Evolutionary conservation across 1,284 basidiomycete genomes (phyloP).

Genomic region (Porodaedalea pini): DNA sequence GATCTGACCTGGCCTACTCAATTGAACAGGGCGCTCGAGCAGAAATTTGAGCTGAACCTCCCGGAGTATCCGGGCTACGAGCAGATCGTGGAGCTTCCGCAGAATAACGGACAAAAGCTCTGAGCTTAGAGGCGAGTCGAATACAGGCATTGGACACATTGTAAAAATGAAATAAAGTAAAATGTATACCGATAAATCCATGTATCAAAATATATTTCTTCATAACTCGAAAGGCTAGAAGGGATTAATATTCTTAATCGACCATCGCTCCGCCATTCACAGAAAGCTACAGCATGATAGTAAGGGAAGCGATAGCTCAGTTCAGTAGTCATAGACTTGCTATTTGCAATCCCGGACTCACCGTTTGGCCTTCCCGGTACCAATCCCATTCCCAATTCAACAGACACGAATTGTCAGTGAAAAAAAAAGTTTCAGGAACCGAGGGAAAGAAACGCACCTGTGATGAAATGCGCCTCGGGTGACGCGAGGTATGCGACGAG

Average conservation of each 20-base stretch:
- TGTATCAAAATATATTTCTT: too few species aligned
- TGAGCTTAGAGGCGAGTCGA: too few species aligned
- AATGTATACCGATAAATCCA: not conserved
- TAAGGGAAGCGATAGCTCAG: too few species aligned
- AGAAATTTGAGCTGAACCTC: slow-evolving; percentile 74
- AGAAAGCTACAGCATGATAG: not conserved
- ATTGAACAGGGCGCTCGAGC: slow-evolving; percentile 50
- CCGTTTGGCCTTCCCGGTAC: slow-evolving; percentile 9
- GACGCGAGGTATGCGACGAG: slow-evolving; percentile 24
- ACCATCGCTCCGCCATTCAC: not conserved
- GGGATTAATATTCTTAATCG: too few species aligned
- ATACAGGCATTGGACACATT: too few species aligned
- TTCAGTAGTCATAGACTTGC: too few species aligned
- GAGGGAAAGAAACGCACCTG: slow-evolving; percentile 17
- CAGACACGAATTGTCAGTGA: not conserved
- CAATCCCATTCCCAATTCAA: not conserved
- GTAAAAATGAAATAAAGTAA: not conserved
- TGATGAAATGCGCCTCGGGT: slow-evolving; percentile 24
- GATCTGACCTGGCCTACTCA: not conserved
- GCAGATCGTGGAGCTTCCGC: slow-evolving; percentile 74
- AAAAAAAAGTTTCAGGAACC: not conserved
- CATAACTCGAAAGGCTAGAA: too few species aligned
- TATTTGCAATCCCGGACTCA: slow-evolving; percentile 5
- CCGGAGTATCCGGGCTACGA: slow-evolving; percentile 73
- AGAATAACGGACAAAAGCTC: slow-evolving; percentile 3